A percentile compares a stretch with the other conserved stretches of the same genome.
These are phyloP conservation scores for Forsythia suspensa DNA, from an alignment of 257 asterid species.

Conservation along the genomic window DNA sequence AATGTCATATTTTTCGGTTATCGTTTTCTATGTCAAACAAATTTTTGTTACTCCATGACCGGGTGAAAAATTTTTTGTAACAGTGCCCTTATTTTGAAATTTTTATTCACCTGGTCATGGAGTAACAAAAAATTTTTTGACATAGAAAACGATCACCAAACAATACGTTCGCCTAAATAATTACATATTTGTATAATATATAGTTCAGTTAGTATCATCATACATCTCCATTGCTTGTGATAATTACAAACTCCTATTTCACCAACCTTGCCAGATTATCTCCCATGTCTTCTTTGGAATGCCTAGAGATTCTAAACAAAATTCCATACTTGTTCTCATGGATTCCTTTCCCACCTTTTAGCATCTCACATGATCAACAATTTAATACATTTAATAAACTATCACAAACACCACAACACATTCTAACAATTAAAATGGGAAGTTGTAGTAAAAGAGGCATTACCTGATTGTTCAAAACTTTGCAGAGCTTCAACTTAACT, in stretches of 20 bases:
- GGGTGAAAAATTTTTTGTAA: too few relatives aligned
- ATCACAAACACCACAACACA: not conserved
- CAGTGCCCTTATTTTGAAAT: too few relatives aligned
- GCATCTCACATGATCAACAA: not conserved
- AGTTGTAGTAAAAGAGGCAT: slow-evolving; percentile 18
- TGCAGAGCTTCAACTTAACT: slow-evolving; percentile 58
- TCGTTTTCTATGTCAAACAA: too few relatives aligned
- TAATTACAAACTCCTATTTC: not conserved
- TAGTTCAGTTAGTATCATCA: too few relatives aligned
- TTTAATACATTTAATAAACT: not conserved
- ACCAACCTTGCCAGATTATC: not conserved
- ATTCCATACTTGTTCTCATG: too few relatives aligned
- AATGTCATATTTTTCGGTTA: too few relatives aligned
- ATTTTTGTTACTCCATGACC: too few relatives aligned
- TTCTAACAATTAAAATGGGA: not conserved
- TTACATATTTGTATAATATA: too few relatives aligned
- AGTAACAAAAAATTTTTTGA: too few relatives aligned
- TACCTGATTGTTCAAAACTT: slow-evolving; percentile 75
- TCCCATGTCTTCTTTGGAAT: not conserved
- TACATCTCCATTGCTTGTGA: not conserved
- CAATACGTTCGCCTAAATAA: too few relatives aligned
- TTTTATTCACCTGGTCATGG: too few relatives aligned
- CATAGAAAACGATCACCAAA: too few relatives aligned
- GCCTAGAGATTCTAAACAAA: not conserved
- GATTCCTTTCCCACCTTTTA: not conserved